A percentile compares a stretch with the other conserved stretches of the same genome.
Conservation (phyloP, 148 eudicot genomes). For the Amaranthus cruentus region DNA sequence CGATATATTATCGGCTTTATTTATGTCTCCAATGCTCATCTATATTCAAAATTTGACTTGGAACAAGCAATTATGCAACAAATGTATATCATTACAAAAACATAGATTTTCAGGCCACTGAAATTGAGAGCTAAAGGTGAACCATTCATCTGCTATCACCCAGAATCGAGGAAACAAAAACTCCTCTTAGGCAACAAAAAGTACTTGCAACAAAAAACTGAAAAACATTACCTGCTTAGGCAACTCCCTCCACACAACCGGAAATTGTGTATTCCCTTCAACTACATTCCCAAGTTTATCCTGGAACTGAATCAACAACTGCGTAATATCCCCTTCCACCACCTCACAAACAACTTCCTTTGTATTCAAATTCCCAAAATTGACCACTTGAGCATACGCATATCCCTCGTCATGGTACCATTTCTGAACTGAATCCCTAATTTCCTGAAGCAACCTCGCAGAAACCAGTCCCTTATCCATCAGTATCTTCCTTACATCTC, state of each 20-base stretch:
- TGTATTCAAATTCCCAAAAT: constrained; percentile 89
- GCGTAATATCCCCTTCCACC: constrained; percentile 91
- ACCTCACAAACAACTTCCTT: constrained; percentile 95
- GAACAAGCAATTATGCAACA: neutral
- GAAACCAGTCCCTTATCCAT: constrained; percentile 60
- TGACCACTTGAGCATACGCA: constrained; percentile 86
- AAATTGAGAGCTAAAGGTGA: no score
- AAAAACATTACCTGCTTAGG: constrained; percentile 57
- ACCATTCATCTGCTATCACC: no score
- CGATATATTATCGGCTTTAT: no score
- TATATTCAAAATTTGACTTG: neutral
- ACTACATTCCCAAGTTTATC: constrained; percentile 95
- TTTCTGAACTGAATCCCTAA: constrained; percentile 77
- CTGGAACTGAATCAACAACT: constrained; percentile 83
- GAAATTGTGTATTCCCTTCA: constrained; percentile 76
- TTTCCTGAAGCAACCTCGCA: constrained; percentile 78
- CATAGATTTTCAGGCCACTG: no score
- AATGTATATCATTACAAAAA: neutral
- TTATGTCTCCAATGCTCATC: no score
- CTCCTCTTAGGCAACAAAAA: neutral
- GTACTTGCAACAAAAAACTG: neutral
- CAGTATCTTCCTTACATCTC: constrained; percentile 60
- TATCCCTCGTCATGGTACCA: constrained; percentile 97
- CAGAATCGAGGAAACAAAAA: no score
- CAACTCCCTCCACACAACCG: constrained; percentile 65